Conservation (phyloP, 2,329 filamentous ascomycete species). For the Didymella arachidicola region DNA sequence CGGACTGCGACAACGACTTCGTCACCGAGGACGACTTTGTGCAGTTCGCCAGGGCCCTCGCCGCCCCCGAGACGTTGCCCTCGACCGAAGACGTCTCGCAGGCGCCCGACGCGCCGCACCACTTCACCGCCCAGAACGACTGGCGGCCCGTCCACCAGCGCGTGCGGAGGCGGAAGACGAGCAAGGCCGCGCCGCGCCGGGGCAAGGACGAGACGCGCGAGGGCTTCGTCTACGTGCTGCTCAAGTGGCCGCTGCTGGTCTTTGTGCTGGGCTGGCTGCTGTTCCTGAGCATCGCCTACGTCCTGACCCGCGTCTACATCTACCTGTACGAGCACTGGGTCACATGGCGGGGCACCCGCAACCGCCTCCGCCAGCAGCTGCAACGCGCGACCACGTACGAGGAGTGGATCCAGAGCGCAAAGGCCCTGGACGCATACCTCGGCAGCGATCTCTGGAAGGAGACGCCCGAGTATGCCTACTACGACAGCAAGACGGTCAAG, state of each 20-base stretch:
- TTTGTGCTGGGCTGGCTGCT: conserved; percentile 82
- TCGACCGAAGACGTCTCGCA: conserved; percentile 63
- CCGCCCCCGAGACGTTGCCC: conserved; percentile 78
- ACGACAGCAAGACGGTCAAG: conserved; percentile 84
- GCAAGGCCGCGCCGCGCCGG: conserved; percentile 51
- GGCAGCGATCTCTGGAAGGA: conserved; percentile 83
- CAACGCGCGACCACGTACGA: conserved; percentile 76
- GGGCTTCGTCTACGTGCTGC: conserved; percentile 84
- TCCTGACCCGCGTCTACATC: conserved; percentile 86
- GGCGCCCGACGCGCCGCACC: conserved; percentile 57
- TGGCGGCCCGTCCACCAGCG: conserved; percentile 88
- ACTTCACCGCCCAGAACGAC: conserved; percentile 92
- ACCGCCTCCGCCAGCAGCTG: conserved; percentile 74
- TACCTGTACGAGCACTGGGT: conserved; percentile 90
- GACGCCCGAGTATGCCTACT: conserved; percentile 76
- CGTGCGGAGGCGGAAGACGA: conserved; percentile 59
- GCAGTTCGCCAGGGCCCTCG: conserved; percentile 81
- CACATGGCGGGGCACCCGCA: conserved; percentile 83
- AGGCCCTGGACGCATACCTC: conserved; percentile 79
- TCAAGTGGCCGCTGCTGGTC: conserved; percentile 91
- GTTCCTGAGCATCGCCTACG: conserved; percentile 75
- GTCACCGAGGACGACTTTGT: conserved; percentile 74
- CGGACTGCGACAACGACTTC: conserved; percentile 83
- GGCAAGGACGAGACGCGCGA: conserved; percentile 90
- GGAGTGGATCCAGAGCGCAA: conserved; percentile 83